These are phyloP conservation scores for Fraxinus angustifolia DNA, from an alignment of 305 asterid species.

Conservation along the genomic window DNA sequence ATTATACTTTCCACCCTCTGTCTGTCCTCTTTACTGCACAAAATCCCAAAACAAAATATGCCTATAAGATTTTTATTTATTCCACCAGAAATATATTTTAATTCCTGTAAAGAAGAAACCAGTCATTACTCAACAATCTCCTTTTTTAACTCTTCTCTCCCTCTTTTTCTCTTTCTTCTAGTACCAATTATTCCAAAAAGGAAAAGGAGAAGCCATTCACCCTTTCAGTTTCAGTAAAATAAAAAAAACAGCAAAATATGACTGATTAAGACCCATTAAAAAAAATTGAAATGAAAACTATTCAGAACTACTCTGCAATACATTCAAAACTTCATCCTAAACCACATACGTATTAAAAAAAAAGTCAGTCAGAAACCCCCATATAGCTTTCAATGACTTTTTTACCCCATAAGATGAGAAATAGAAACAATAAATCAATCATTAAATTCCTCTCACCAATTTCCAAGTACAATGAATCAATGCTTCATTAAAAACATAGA, in stretches of 20 bases:
- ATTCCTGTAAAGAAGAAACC: not conserved
- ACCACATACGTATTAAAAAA: not conserved
- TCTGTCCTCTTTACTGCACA: conserved; percentile 15
- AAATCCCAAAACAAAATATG: conserved; percentile 19
- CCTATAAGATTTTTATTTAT: not conserved
- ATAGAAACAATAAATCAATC: not conserved
- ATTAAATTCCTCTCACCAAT: not conserved
- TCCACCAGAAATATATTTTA: conserved; percentile 1
- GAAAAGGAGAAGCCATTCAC: not conserved
- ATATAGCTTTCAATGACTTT: not conserved
- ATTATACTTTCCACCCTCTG: conserved; percentile 21
- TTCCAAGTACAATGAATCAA: not conserved
- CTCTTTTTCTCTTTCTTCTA: not conserved
- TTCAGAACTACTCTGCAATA: not conserved
- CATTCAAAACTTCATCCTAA: conserved; percentile 1
- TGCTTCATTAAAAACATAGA: not conserved
- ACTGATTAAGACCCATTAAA: not conserved
- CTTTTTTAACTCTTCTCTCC: not conserved
- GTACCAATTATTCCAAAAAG: not conserved
- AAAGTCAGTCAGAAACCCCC: not conserved
- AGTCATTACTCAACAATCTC: not conserved
- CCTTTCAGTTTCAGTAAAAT: not conserved
- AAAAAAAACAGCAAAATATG: not conserved
- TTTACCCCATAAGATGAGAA: not conserved
- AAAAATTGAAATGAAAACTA: not conserved